phyloP scores from a whole-genome alignment of 768 basidiomycete genomes.

The Dioszegia crocea region DNA sequence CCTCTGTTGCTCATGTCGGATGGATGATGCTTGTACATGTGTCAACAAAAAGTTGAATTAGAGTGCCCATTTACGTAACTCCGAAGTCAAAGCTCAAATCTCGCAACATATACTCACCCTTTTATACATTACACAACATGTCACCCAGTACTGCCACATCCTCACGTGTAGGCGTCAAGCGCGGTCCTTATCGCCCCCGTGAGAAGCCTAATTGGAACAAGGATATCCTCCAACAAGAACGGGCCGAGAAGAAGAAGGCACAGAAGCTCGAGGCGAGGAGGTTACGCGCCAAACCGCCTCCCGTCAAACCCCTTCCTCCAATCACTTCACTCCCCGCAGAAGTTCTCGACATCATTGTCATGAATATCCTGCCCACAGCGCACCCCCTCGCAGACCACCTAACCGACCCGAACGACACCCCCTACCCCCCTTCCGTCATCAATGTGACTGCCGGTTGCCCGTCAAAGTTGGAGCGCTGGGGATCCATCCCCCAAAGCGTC shows the following conservation, averaged over 20 bases:
- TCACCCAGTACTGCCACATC: not conserved
- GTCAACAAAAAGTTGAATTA: not conserved
- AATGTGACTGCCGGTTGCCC: conserved; percentile 3
- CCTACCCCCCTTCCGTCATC: not conserved
- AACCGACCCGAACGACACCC: not conserved
- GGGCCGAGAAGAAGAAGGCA: not conserved
- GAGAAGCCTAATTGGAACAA: not conserved
- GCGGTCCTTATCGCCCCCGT: not conserved
- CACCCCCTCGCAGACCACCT: not conserved
- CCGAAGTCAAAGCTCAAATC: not conserved
- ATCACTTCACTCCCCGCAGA: not conserved
- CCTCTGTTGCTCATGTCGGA: not conserved
- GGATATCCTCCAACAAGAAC: not conserved
- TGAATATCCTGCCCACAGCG: not conserved
- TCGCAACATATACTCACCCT: not conserved
- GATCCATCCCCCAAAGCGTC: conserved; percentile 5
- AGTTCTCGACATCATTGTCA: conserved; percentile 2
- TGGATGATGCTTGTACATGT: not conserved
- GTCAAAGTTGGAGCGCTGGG: conserved; percentile 2
- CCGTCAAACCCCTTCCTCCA: not conserved
- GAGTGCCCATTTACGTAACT: not conserved
- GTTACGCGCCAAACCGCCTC: not conserved
- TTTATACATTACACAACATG: not conserved
- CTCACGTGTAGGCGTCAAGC: not conserved
- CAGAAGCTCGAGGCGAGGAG: not conserved